These are phyloP conservation scores for Rossbeevera mucosa DNA, from an alignment of 768 basidiomycete genomes.

Conservation along the genomic window DNA sequence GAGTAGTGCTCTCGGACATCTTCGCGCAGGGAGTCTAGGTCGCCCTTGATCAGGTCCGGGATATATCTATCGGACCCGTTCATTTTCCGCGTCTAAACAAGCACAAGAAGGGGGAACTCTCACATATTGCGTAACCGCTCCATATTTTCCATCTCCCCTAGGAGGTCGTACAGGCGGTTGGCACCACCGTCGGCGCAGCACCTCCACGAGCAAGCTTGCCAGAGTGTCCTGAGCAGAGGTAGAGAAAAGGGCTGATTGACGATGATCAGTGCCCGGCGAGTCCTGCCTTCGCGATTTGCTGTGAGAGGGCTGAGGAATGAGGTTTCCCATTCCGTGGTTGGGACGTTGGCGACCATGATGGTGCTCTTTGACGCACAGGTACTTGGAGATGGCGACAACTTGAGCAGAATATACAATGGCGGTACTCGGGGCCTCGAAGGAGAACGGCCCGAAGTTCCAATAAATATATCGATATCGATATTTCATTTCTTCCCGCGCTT, in stretches of 20 bases:
- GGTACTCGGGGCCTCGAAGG: not conserved
- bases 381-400: not conserved
- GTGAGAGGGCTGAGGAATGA: slow-evolving; percentile 22
- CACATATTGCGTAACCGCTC: slow-evolving; percentile 14
- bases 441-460: not conserved
- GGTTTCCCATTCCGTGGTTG: slow-evolving; percentile 21
- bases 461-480: too few species aligned
- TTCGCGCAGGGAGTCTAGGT: slow-evolving; percentile 80
- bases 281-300: not conserved
- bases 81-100: not conserved
- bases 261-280: slow-evolving; percentile 64
- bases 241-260: slow-evolving; percentile 84
- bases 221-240: slow-evolving; percentile 59
- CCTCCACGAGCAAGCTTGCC: slow-evolving; percentile 46
- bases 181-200: slow-evolving; percentile 88
- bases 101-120: not conserved
- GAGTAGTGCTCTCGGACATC: slow-evolving; percentile 73
- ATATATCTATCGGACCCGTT: slow-evolving; percentile 45
- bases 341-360: slow-evolving; percentile 3
- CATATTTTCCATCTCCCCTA: slow-evolving; percentile 11
- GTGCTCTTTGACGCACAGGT: not conserved
- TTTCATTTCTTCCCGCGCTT: too few species aligned
- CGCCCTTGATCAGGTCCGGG: slow-evolving; percentile 89
- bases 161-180: slow-evolving; percentile 70
- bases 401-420: too few species aligned